These are phyloP conservation scores for Pseudonitzschia multiseries DNA, from an alignment of 108 stramenopile genomes.

Conservation along the genomic window DNA sequence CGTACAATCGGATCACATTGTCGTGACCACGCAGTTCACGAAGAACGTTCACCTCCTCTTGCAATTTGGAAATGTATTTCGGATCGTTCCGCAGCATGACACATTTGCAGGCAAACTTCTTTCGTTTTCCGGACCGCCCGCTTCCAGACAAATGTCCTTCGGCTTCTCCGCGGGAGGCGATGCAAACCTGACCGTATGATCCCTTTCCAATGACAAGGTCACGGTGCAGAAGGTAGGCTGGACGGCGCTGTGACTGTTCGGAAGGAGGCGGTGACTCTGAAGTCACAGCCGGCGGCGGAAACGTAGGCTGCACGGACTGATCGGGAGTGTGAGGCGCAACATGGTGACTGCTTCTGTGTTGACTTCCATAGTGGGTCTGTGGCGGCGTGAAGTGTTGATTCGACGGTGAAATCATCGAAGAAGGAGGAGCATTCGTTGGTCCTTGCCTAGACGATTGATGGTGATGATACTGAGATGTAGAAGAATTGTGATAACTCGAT, in stretches of 20 bases:
- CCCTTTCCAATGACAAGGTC: constrained; percentile 91
- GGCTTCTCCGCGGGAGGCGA: constrained; percentile 85
- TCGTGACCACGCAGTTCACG: constrained; percentile 80
- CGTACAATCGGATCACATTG: constrained; percentile 78
- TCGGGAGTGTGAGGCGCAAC: constrained; percentile 32
- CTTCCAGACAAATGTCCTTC: constrained; percentile 53
- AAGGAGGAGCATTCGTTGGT: constrained; percentile 33
- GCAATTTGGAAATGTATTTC: constrained; percentile 91
- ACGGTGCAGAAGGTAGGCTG: constrained; percentile 85
- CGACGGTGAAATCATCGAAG: constrained; percentile 16
- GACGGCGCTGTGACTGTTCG: constrained; percentile 59
- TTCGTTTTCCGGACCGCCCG: constrained; percentile 68
- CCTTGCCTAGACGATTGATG: constrained; percentile 33
- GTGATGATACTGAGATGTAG: constrained; percentile 6
- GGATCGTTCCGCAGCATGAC: constrained; percentile 88
- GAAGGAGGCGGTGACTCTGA: constrained; percentile 47
- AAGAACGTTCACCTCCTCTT: constrained; percentile 91
- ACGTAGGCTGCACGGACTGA: constrained; percentile 43
- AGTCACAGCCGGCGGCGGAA: constrained; percentile 58
- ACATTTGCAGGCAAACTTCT: constrained; percentile 92
- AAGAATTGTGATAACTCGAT: constrained; percentile 3
- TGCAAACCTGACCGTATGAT: constrained; percentile 91
- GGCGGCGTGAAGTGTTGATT: constrained; percentile 30
- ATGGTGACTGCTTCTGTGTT: constrained; percentile 12
- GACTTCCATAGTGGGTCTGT: not conserved